Conservation (phyloP, 2,329 filamentous ascomycete species). For the Helotiales sp. region DNA sequence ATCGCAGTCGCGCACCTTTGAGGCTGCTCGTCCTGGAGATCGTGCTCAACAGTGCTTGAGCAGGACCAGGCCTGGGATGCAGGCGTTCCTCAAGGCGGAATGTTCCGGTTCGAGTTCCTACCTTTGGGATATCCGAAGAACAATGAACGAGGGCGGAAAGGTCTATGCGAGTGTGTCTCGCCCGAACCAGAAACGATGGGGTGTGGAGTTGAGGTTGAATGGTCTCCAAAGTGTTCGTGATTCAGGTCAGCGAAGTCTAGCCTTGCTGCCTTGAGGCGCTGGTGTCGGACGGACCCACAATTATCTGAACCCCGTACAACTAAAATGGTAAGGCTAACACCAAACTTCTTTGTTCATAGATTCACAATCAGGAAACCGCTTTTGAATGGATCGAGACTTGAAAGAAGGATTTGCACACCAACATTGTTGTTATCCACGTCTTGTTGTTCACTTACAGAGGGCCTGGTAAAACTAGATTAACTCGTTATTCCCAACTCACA, state of each 20-base stretch:
- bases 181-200: constrained; percentile 19
- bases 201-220: background rate
- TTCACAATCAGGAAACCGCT: no score
- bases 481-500: no score
- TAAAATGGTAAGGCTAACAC: no score
- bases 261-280: background rate
- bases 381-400: no score
- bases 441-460: no score
- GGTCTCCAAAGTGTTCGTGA: constrained; percentile 8
- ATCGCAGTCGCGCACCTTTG: background rate
- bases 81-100: background rate
- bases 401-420: no score
- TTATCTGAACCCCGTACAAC: no score
- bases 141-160: background rate
- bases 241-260: constrained; percentile 16
- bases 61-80: background rate
- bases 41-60: background rate
- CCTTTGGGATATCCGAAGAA: background rate
- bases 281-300: background rate
- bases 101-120: background rate
- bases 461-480: no score
- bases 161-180: background rate
- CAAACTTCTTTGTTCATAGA: no score
- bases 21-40: background rate
- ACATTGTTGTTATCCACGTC: no score